A percentile compares a stretch with the other conserved stretches of the same genome.
These are phyloP conservation scores for Kernera saxatilis DNA, from an alignment of 345 rosid species.

Conservation along the genomic window DNA sequence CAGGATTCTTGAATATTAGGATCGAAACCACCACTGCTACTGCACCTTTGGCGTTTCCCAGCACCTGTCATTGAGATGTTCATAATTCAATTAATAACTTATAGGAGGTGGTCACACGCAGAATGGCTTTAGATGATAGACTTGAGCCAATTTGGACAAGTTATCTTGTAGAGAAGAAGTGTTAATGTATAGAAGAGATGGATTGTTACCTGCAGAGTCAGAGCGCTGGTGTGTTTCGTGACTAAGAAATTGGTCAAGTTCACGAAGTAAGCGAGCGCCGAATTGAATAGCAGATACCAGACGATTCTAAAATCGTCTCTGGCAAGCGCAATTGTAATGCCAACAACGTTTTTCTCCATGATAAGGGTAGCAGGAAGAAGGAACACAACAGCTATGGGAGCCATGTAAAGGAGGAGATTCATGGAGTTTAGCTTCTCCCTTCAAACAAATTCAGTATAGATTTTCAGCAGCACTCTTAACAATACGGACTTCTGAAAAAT, in stretches of 20 bases:
- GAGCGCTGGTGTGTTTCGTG: constrained; percentile 51
- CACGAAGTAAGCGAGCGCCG: constrained; percentile 46
- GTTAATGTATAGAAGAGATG: neutral
- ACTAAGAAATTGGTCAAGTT: constrained; percentile 59
- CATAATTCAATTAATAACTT: neutral
- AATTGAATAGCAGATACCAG: constrained; percentile 51
- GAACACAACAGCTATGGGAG: constrained; percentile 45
- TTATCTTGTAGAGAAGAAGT: neutral
- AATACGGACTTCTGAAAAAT: neutral
- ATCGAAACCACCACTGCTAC: constrained; percentile 59
- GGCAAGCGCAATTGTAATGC: constrained; percentile 38
- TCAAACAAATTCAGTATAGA: neutral
- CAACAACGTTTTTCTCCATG: constrained; percentile 49
- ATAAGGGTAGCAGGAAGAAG: constrained; percentile 49
- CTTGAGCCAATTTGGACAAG: neutral
- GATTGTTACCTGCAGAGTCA: constrained; percentile 48
- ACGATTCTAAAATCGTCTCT: constrained; percentile 44
- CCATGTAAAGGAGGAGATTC: constrained; percentile 56
- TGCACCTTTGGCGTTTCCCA: constrained; percentile 63
- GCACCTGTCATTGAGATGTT: constrained; percentile 36
- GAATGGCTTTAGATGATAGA: neutral
- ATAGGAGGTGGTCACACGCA: neutral
- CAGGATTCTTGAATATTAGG: constrained; percentile 51
- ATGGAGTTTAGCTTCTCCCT: constrained; percentile 61
- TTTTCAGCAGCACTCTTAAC: constrained; percentile 7